Base-by-base conservation (phyloP, 306 rosid species). In the Trifolium dubium region DNA sequence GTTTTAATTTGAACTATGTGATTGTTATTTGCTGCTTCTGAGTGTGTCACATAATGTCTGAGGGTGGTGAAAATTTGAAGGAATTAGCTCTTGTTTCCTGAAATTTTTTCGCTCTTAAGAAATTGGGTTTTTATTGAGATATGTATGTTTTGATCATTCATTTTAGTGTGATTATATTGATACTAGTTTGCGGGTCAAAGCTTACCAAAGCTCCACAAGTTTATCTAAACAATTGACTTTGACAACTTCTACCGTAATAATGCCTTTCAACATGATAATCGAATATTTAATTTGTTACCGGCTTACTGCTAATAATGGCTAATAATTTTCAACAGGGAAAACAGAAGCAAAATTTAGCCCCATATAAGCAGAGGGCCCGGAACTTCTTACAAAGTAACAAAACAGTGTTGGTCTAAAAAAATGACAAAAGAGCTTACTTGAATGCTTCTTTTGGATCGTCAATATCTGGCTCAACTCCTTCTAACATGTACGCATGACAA, bases 401-500 rank as follows among this genome's bases (percentile, higher is more conserved):
- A n/a, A 67, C 34, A 12, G 69, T 49, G 56, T 65, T 63, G 35
- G 75, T 10, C 54, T 31, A 32, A 50, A 76, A 76, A 30, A 46
- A 65, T 53, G 75, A 39, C 58, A 73, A 18, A 43, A 58, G 68
- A 56, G 69, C 69, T 71, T 85, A 95, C 99, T 85, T 95, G 82
- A 14, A 80, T 43, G 98, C 65, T 78, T 95, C 99, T 72, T 85
- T 88, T 46, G 90, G 56, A 77, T 95, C 99, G 11, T 82, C 87
- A 76, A 92, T 92, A 59, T 88, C 98, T 59, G 98, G 98, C 79
- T 95, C 99, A 70, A 95, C 99, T 80, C 99, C 99, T 82, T 92
- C 99, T 74, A 95, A 86, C 98, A 95, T 92, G 81, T 88, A 92
- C 72, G 99, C 76, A 83, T 95, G 99, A 81, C 99, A 95, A 77